Conservation (phyloP, 2,329 filamentous ascomycete genomes). For the Trichoderma gracile region DNA sequence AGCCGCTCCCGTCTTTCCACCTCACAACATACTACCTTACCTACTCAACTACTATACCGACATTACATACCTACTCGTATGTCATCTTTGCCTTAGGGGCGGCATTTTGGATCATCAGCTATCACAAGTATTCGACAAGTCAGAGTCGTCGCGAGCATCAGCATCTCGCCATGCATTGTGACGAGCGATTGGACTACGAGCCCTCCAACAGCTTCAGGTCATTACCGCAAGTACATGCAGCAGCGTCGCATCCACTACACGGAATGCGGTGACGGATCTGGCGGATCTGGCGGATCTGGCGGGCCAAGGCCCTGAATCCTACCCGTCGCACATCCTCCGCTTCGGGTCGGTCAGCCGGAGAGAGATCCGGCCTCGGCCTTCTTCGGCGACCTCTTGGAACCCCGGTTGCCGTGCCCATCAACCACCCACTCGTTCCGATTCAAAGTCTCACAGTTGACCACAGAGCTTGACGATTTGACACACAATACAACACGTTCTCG, state of each 20-base stretch:
- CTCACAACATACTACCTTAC: too few relatives aligned
- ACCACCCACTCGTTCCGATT: background rate
- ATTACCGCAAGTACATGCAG: background rate
- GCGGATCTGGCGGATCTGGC: background rate
- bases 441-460: background rate
- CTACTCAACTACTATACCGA: too few relatives aligned
- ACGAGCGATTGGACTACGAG: background rate
- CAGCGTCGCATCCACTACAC: background rate
- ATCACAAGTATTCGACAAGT: too few relatives aligned
- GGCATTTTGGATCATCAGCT: too few relatives aligned
- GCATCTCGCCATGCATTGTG: too few relatives aligned
- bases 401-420: background rate
- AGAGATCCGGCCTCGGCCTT: slow-evolving; percentile 9
- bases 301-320: background rate
- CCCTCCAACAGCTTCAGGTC: background rate
- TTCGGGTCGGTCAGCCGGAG: slow-evolving; percentile 10
- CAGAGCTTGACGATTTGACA: background rate
- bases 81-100: too few relatives aligned
- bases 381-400: background rate
- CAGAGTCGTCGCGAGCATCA: too few relatives aligned
- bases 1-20: too few relatives aligned
- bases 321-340: background rate
- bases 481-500: too few relatives aligned
- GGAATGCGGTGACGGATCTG: background rate
- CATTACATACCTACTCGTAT: too few relatives aligned